Evolutionary conservation across 352 stramenopile genomes (phyloP).

Genomic region (Pythium aquatile): DNA sequence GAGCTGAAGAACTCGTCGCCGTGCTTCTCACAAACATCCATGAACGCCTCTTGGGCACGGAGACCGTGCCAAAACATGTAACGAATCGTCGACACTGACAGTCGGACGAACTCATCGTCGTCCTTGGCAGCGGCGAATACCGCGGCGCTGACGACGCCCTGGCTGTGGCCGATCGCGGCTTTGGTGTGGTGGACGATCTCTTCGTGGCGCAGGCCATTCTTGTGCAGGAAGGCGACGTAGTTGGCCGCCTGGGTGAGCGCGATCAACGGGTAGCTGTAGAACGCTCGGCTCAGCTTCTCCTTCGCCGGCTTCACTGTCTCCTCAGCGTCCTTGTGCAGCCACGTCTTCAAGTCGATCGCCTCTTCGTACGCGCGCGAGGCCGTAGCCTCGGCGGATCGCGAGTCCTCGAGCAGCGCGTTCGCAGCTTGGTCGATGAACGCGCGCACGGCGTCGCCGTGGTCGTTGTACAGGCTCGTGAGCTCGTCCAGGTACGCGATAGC

Average conservation of each 20-base stretch:
- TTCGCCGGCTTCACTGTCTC: conserved; percentile 15
- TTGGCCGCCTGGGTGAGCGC: conserved; percentile 73
- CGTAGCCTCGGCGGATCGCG: conserved; percentile 34
- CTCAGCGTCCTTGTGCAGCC: conserved; percentile 37
- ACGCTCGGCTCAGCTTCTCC: conserved; percentile 37
- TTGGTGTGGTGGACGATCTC: conserved; percentile 44
- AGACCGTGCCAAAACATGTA: conserved; percentile 87
- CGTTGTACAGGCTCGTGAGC: conserved; percentile 47
- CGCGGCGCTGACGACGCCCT: conserved; percentile 72
- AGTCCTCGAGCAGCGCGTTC: conserved; percentile 53
- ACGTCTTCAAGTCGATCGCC: conserved; percentile 46
- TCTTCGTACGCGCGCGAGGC: conserved; percentile 52
- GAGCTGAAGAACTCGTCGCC: conserved; percentile 8
- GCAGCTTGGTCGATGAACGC: conserved; percentile 46
- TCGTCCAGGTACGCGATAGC: conserved; percentile 67
- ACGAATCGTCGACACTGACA: conserved; percentile 49
- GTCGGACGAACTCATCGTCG: conserved; percentile 42
- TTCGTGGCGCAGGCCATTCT: conserved; percentile 50
- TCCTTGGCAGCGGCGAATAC: conserved; percentile 63
- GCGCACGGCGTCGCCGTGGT: conserved; percentile 31
- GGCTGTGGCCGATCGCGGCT: conserved; percentile 67
- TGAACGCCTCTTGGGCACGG: conserved; percentile 58
- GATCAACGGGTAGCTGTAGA: conserved; percentile 81
- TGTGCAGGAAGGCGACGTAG: conserved; percentile 70
- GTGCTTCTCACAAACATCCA: conserved; percentile 26